Percentiles rank a stretch among this genome's conserved stretches.
Evolutionary conservation across 768 basidiomycete genomes (phyloP).

Genomic region (Cyathus striatus): DNA sequence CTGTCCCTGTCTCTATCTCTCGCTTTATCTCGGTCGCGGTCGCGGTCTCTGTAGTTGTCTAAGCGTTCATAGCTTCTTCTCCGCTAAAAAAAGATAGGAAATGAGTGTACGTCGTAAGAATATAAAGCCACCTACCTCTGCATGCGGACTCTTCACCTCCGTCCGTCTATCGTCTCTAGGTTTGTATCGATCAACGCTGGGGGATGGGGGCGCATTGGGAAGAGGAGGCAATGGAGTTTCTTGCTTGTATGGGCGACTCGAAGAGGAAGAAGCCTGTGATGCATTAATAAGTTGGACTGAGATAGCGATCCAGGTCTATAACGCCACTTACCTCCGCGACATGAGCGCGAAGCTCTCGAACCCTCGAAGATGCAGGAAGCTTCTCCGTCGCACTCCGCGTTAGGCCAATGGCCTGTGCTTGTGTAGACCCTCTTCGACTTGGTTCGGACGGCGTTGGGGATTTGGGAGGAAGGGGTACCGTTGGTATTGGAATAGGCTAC

Average conservation of each 20-base stretch:
- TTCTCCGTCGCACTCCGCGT: not conserved
- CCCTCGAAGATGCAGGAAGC: not conserved
- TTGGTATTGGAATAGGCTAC: not conserved
- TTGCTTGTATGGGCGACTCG: not conserved
- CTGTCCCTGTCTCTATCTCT: conserved; percentile 6
- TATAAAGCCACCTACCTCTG: not conserved
- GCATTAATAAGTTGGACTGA: not conserved
- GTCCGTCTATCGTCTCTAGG: not conserved
- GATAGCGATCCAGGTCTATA: not conserved
- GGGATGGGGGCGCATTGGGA: too few relatives aligned
- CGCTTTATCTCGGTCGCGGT: conserved; percentile 9
- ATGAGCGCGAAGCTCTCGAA: not conserved
- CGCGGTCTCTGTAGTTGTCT: conserved; percentile 9
- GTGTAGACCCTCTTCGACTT: not conserved
- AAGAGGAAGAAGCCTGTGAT: not conserved
- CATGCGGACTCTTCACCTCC: not conserved
- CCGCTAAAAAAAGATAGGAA: not conserved
- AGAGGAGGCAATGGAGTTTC: too few relatives aligned
- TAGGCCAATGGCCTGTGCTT: not conserved
- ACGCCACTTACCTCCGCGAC: not conserved
- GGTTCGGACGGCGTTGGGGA: not conserved
- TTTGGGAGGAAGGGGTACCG: not conserved
- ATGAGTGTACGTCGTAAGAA: not conserved
- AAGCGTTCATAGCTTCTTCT: conserved; percentile 1
- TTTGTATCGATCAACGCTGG: not conserved